A percentile compares a stretch with the other conserved stretches of the same genome.
Evolutionary conservation across 768 basidiomycete species (phyloP).

Genomic region (Leccinum longicurvipes): DNA sequence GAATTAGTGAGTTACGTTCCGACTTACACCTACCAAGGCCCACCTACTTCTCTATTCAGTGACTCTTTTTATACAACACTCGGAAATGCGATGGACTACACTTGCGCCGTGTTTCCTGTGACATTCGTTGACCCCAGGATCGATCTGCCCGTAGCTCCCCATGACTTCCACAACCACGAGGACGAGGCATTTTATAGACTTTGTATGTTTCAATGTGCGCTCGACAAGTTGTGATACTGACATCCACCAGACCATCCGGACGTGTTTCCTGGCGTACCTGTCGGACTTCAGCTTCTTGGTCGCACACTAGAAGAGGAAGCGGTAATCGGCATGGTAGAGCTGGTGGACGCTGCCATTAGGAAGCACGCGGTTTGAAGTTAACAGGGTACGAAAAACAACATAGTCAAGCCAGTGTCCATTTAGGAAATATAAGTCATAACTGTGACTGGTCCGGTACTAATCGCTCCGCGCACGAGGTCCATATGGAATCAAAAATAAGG

Average conservation of each 20-base stretch:
- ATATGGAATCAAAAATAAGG: background rate
- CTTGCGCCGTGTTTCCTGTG: constrained; percentile 45
- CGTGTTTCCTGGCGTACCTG: constrained; percentile 42
- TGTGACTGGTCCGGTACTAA: background rate
- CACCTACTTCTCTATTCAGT: constrained; percentile 19
- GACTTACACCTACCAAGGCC: constrained; percentile 11
- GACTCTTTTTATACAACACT: constrained; percentile 44
- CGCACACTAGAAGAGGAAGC: constrained; percentile 51
- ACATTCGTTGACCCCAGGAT: constrained; percentile 41
- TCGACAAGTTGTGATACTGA: background rate
- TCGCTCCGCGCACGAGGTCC: background rate
- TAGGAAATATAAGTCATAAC: background rate
- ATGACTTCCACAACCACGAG: constrained; percentile 40
- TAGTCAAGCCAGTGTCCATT: background rate
- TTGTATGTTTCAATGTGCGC: constrained; percentile 34
- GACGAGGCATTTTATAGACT: constrained; percentile 44
- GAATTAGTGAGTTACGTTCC: constrained; percentile 32
- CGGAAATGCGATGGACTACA: constrained; percentile 48
- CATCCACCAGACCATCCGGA: constrained; percentile 40
- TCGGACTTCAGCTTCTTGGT: constrained; percentile 48
- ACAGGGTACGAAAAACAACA: background rate
- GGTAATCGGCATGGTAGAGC: constrained; percentile 45
- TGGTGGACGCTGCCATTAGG: constrained; percentile 39
- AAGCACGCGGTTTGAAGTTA: constrained; percentile 1
- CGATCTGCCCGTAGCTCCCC: constrained; percentile 34